phyloP scores from a whole-genome alignment of 1,284 basidiomycete species.

The Ustilago bromivora region DNA sequence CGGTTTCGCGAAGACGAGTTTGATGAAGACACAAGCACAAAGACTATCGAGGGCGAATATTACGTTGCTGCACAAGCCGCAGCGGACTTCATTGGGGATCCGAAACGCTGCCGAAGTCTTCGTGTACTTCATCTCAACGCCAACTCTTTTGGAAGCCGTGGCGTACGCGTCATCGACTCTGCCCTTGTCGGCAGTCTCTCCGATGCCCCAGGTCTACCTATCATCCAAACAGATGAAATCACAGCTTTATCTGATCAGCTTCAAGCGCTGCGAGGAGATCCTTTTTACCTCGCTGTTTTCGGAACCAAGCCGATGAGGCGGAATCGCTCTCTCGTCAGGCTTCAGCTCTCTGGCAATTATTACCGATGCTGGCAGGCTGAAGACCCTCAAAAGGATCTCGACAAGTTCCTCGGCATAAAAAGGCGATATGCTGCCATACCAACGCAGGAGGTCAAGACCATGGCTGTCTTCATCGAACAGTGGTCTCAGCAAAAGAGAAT shows the following conservation, averaged over 20 bases:
- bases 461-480: constrained; percentile 3
- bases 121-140: constrained; percentile 19
- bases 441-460: neutral
- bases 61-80: constrained; percentile 17
- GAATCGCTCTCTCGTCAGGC: neutral
- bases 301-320: constrained; percentile 2
- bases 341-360: constrained; percentile 16
- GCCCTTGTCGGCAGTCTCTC: constrained; percentile 10
- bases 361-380: constrained; percentile 3
- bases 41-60: neutral
- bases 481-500: constrained; percentile 5
- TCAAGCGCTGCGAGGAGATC: neutral
- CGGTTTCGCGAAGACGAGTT: too few relatives aligned
- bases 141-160: constrained; percentile 26
- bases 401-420: constrained; percentile 8
- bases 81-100: constrained; percentile 27
- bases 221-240: too few relatives aligned
- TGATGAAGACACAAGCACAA: neutral
- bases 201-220: too few relatives aligned
- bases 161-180: constrained; percentile 20
- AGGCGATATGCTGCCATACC: constrained; percentile 20
- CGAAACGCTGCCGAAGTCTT: constrained; percentile 27
- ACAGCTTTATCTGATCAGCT: too few relatives aligned
- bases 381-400: constrained; percentile 7
- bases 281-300: neutral